Evolutionary conservation across 2,329 filamentous ascomycete species (phyloP).

Genomic region (Fusarium poae): DNA sequence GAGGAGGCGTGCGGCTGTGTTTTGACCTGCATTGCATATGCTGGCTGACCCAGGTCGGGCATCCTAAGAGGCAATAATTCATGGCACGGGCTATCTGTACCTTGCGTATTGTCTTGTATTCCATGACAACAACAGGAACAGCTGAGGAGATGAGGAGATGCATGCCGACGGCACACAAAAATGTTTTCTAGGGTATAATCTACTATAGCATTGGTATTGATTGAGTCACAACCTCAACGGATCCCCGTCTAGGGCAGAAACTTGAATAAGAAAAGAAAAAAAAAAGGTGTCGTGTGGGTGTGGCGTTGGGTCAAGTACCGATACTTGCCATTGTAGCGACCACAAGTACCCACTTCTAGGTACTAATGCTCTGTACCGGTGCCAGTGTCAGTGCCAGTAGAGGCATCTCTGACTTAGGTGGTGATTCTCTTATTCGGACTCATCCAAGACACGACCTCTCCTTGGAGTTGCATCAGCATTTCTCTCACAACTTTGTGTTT

Average conservation of each 20-base stretch:
- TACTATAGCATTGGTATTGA: conserved; percentile 6
- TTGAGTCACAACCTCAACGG: conserved; percentile 22
- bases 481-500: conserved; percentile 1
- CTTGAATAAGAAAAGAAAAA: conserved; percentile 7
- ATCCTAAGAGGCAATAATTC: conserved; percentile 29
- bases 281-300: conserved; percentile 22
- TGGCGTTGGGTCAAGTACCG: conserved; percentile 43
- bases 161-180: conserved; percentile 19
- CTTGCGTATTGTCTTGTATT: conserved; percentile 7
- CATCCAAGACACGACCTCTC: conserved; percentile 25
- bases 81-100: conserved; percentile 4
- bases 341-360: conserved; percentile 31
- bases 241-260: conserved; percentile 27
- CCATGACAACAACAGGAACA: background rate
- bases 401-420: background rate
- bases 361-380: conserved; percentile 1
- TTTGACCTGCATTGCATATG: conserved; percentile 39
- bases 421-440: conserved; percentile 7
- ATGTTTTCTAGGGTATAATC: conserved; percentile 2
- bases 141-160: conserved; percentile 5
- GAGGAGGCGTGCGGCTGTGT: conserved; percentile 46
- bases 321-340: conserved; percentile 34
- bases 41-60: conserved; percentile 30
- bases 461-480: conserved; percentile 8
- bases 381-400: background rate